Percentiles rank a stretch among this genome's conserved stretches.
These are phyloP conservation scores for Artemisia argyi DNA, from an alignment of 129 eudicot genomes.

Conservation along the genomic window DNA sequence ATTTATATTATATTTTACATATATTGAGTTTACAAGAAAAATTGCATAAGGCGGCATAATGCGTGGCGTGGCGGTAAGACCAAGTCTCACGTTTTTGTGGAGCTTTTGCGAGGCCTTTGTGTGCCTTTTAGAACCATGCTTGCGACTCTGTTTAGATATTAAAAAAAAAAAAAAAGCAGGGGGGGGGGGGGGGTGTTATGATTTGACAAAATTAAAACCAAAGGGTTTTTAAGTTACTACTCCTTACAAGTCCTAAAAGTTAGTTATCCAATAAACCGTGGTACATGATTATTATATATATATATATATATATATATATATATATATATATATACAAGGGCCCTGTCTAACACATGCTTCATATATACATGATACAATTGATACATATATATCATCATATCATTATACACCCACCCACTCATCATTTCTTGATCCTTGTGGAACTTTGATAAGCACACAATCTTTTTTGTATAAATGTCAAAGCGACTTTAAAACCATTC, in stretches of 20 bases:
- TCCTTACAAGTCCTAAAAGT: slow-evolving; percentile 12
- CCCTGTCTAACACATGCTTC: slow-evolving; percentile 24
- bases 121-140: too few species aligned
- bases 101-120: too few species aligned
- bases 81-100: too few species aligned
- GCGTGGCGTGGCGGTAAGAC: too few species aligned
- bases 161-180: slow-evolving; percentile 5
- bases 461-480: slow-evolving; percentile 29
- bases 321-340: too few species aligned
- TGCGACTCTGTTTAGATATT: too few species aligned
- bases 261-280: slow-evolving; percentile 31
- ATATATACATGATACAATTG: neutral
- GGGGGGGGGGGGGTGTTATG: too few species aligned
- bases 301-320: too few species aligned
- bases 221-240: slow-evolving; percentile 11
- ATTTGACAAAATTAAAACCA: neutral
- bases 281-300: slow-evolving; percentile 8
- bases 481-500: slow-evolving; percentile 3
- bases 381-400: neutral
- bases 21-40: too few species aligned
- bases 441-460: slow-evolving; percentile 32
- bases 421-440: slow-evolving; percentile 25
- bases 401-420: slow-evolving; percentile 22
- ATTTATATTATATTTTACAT: too few species aligned
- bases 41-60: too few species aligned